Evolutionary conservation across 768 basidiomycete species (phyloP), one percentile per base, ranked within the genome.

Genomic region (Leccinum imitatum): DNA sequence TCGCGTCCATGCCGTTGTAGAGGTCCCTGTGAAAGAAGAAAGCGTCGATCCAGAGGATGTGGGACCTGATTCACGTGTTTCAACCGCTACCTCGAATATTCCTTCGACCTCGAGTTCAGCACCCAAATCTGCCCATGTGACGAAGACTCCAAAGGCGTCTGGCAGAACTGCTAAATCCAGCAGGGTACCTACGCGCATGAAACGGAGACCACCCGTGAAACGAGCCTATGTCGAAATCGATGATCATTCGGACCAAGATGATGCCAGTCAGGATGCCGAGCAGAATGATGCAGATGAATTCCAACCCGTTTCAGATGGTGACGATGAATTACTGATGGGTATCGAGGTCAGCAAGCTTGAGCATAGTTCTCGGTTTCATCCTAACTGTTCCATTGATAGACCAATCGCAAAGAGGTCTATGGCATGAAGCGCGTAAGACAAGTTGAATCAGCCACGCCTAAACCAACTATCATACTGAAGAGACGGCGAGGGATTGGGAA

Each of bases 1-100:
- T 21, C 84, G 85, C 35, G 89, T 90, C 8, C 82, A 84, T 21
- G 86, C 89, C 27, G 69, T 78, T 3, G 69, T 82, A 6, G 78
- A 89, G 19, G 75, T 89, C 1, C 77, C 81, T 35, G 82, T 90
- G 39, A 90, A 90, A 65, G 80, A 80, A 57, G 87, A 90, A 70
- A 84, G 83, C 3, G 76, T 75, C 2, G 76, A 78, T 4, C 75
- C 75, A n/a, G 79, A 79, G 6, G 73, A 31, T n/a, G 11, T 60
- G 9, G 58, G 55, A 25, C 8, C 8, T 17, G 56, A 27, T 9
- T 30, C 56, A 30, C 30, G 31, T 14, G 19, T 54, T 21, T 61
- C 72, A 14, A 25, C 54, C n/a, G 61, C 63, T 35, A n/a, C 57
- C 13, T 59, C 72, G 11, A 54, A 62, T 31, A 10, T 48, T 5